A percentile compares a stretch with the other conserved stretches of the same genome.
These are phyloP conservation scores for Erodium moschatum DNA, from an alignment of 441 rosid species.

Conservation along the genomic window DNA sequence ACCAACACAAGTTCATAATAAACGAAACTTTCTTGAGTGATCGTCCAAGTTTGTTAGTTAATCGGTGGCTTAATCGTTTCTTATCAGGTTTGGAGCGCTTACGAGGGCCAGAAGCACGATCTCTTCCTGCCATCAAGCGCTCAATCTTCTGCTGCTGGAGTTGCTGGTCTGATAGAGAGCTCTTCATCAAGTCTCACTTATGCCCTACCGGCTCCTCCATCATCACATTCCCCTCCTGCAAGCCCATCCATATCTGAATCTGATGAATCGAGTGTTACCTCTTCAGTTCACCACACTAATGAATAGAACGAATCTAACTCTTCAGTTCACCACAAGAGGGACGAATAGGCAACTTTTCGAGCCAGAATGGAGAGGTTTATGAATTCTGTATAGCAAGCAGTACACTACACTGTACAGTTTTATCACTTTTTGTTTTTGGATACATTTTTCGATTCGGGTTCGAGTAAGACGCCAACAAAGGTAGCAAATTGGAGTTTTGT, in stretches of 20 bases:
- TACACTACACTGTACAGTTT: not conserved
- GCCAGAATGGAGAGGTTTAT: conserved; percentile 14
- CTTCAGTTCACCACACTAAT: too few relatives aligned
- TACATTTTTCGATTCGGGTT: too few relatives aligned
- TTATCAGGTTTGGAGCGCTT: conserved; percentile 81
- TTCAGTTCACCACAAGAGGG: not conserved
- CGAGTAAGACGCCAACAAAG: not conserved
- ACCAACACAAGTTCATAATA: too few relatives aligned
- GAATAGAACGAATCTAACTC: conserved; percentile 17
- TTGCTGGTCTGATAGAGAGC: conserved; percentile 88
- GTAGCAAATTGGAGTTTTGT: not conserved
- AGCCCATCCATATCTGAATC: conserved; percentile 28
- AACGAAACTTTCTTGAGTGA: too few relatives aligned
- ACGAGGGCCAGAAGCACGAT: conserved; percentile 95
- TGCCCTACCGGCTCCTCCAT: conserved; percentile 71
- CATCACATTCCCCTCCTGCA: conserved; percentile 32
- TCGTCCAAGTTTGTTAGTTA: not conserved
- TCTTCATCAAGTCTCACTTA: conserved; percentile 67
- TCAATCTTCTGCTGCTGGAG: conserved; percentile 88
- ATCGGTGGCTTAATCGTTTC: too few relatives aligned
- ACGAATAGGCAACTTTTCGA: too few relatives aligned
- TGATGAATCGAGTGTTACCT: conserved; percentile 18
- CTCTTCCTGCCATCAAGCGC: conserved; percentile 93
- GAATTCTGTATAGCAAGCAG: not conserved
- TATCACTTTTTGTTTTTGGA: not conserved